Evolutionary conservation across 2,329 filamentous ascomycete species (phyloP), one percentile per base, ranked within the genome.

Genomic region (Myriosclerotinia scirpicola): DNA sequence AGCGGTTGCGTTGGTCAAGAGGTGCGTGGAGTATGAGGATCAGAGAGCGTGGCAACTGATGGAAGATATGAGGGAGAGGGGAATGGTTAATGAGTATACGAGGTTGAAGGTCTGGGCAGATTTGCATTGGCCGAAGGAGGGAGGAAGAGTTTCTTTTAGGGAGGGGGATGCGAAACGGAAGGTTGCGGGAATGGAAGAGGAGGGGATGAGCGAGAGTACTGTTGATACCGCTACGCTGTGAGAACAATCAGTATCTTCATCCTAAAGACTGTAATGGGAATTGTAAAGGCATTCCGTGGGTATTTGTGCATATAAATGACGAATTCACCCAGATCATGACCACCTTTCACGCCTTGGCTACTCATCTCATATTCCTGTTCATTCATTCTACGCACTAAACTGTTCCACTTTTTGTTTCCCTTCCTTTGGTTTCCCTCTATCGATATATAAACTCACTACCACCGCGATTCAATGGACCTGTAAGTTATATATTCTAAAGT

Each of bases 1-100:
- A 1, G 73, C 70, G 8, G 42, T 54, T 2, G 26, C 50, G 11
- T 54, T 75, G 52, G 70, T 73, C 6, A 69, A 66, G 26, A 68
- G 55, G n/a, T 75, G 73, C 68, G 67, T 70, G 0, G 38, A 30
- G 1, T 58, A 53, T 40, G 67, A 64, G 5, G 74, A 76, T 69
- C 22, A 62, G 11, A 67, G 75, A 11, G 69, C 65, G 12, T 74
- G 69, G 71, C 52, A 67, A 17, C 62, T 76, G 26, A 40, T 76
- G 2, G 65, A 67, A 26, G 70, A 72, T 50, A 74, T 75, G 72
- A 66, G 67, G 22, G 62, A 40, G 46, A 71, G 71, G 54, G 68
- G 69, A 0, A 53, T 60, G 40, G 22, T 36, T 20, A 53, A 58
- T 26, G 46, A 65, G 44, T 50, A 38, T 34, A 54, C 52, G 15